Evolutionary conservation across 2,329 filamentous ascomycete species (phyloP), one percentile per base, ranked within the genome.

Genomic region (Sporothrix brunneoviolacea): DNA sequence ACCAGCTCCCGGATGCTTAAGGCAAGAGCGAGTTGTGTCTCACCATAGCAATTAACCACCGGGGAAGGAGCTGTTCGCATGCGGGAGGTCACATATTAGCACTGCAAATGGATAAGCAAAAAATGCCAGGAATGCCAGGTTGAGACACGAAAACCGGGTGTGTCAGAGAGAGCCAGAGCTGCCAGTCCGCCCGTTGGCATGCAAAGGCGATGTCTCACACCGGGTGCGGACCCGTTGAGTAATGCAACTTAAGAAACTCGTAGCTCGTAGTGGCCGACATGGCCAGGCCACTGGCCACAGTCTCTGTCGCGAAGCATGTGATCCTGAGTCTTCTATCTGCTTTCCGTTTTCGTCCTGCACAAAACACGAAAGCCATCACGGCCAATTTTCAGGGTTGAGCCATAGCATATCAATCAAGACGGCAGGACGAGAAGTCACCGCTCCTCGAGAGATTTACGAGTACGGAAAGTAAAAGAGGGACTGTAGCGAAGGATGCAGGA

Each of bases 311-410:
- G 27, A 18, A 46, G 32, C 43, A 37, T 46, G 32, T 46, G 33
- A 30, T 28, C 15, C n/a, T 12, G 15, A 24, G 8, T 42, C 21
- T 16, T n/a, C 39, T 27, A 42, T 24, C 28, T 44, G 27, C 33
- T 37, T 35, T 37, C 43, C 43, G 33, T 21, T 38, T 46, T 38
- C 43, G 43, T 45, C 43, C 28, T 36, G 33, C 40, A 43, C 28
- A 19, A 33, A 8, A 4, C 32, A 15, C n/a, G n/a, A n/a, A n/a
- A n/a, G n/a, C n/a, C n/a, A n/a, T n/a, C n/a, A n/a, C n/a, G n/a
- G n/a, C n/a, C n/a, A n/a, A n/a, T n/a, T n/a, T n/a, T n/a, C n/a
- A n/a, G n/a, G n/a, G n/a, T n/a, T n/a, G n/a, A n/a, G n/a, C n/a
- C n/a, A n/a, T n/a, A n/a, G n/a, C n/a, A n/a, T n/a, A n/a, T n/a